A percentile compares a stretch with the other conserved stretches of the same genome.
Evolutionary conservation across 140 eudicot species (phyloP).

Genomic region (Bidens hawaiensis): DNA sequence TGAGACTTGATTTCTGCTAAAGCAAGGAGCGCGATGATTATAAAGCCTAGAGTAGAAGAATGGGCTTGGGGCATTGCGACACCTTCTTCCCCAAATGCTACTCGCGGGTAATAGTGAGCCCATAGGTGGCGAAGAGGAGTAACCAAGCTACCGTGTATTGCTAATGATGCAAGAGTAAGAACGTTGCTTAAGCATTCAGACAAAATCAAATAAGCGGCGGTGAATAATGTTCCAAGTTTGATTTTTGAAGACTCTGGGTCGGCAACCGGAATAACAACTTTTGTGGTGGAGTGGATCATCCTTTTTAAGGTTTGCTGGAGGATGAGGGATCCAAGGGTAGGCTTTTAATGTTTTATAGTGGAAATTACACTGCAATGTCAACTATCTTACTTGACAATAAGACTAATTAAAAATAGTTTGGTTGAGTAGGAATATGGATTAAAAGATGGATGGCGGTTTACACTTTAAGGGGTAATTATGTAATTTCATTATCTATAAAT

Average conservation of each 20-base stretch:
- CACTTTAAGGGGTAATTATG: too few relatives aligned
- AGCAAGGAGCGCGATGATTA: background rate
- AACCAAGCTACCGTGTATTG: background rate
- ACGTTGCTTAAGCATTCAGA: background rate
- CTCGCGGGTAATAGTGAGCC: too few relatives aligned
- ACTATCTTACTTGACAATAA: too few relatives aligned
- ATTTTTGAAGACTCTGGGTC: background rate
- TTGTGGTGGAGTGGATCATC: background rate
- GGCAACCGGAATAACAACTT: background rate
- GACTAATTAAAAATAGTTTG: too few relatives aligned
- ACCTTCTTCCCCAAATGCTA: background rate
- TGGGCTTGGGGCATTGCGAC: background rate
- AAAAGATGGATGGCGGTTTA: too few relatives aligned
- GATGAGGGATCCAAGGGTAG: too few relatives aligned
- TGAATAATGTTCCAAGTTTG: background rate
- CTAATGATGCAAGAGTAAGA: background rate
- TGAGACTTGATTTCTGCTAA: background rate
- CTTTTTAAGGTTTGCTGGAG: too few relatives aligned
- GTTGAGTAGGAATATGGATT: too few relatives aligned
- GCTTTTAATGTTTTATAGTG: too few relatives aligned
- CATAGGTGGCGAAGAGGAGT: background rate
- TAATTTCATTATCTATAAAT: too few relatives aligned
- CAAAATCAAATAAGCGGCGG: background rate
- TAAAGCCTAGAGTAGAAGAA: background rate
- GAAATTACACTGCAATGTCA: too few relatives aligned